Percentiles rank a stretch among this genome's conserved stretches.
These are phyloP conservation scores for Fusarium anthophilum DNA, from an alignment of 2,329 filamentous ascomycete species.

Conservation along the genomic window DNA sequence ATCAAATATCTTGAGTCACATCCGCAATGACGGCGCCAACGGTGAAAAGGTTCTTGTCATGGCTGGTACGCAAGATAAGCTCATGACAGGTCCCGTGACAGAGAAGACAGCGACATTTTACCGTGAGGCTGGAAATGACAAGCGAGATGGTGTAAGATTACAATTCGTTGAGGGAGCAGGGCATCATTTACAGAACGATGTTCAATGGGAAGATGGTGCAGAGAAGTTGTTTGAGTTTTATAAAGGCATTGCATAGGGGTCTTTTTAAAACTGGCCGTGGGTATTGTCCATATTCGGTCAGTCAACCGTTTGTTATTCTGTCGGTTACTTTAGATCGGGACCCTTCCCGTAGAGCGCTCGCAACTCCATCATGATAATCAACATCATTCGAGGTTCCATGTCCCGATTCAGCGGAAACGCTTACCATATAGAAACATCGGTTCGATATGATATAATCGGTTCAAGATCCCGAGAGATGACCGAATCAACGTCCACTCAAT, in stretches of 20 bases:
- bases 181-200: constrained; percentile 65
- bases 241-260: constrained; percentile 20
- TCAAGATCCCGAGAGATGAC: constrained; percentile 33
- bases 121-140: constrained; percentile 12
- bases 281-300: background rate
- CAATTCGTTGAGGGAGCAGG: constrained; percentile 55
- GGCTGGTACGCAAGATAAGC: constrained; percentile 51
- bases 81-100: constrained; percentile 53
- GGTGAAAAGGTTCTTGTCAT: constrained; percentile 50
- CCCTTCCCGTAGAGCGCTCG: background rate
- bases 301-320: background rate
- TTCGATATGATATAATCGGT: constrained; percentile 19
- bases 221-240: constrained; percentile 56
- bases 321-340: background rate
- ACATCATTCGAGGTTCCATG: constrained; percentile 11
- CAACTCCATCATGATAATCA: background rate
- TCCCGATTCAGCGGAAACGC: background rate
- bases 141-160: constrained; percentile 50
- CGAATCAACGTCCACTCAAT: constrained; percentile 21
- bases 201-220: constrained; percentile 58
- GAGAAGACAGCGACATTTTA: constrained; percentile 49
- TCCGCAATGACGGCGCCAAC: constrained; percentile 37
- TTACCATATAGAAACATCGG: background rate
- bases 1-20: constrained; percentile 50
- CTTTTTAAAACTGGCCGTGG: background rate